Evolutionary conservation across 495 filamentous ascomycete genomes (phyloP).

Genomic region (Neurospora sp.): DNA sequence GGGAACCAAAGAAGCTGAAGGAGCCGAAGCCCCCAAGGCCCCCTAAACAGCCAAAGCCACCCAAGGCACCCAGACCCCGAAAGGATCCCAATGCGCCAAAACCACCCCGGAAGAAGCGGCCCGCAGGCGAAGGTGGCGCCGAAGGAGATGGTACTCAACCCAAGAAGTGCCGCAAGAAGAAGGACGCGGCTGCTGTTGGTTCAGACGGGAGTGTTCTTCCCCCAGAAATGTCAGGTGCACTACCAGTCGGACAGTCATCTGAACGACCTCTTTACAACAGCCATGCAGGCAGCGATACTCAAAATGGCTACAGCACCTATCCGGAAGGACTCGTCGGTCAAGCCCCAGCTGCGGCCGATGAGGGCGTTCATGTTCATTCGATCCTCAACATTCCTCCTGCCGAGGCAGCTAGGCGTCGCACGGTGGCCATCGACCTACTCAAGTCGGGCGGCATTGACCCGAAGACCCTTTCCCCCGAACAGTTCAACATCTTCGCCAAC

Average conservation of each 20-base stretch:
- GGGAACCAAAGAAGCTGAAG: conserved; percentile 38
- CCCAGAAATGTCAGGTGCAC: conserved; percentile 18
- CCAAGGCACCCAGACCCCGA: background rate
- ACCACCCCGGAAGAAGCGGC: conserved; percentile 47
- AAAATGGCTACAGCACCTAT: conserved; percentile 6
- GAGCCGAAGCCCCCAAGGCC: conserved; percentile 40
- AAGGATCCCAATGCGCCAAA: conserved; percentile 25
- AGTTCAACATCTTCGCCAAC: conserved; percentile 42
- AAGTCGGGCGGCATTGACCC: conserved; percentile 26
- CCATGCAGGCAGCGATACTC: background rate
- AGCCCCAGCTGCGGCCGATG: background rate
- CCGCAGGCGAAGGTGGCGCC: conserved; percentile 2
- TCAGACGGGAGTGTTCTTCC: conserved; percentile 6
- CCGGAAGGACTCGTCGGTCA: conserved; percentile 10
- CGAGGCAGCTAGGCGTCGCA: conserved; percentile 31
- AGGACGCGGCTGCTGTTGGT: conserved; percentile 8
- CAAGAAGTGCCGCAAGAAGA: conserved; percentile 24
- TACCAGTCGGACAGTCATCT: conserved; percentile 12
- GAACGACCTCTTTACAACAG: conserved; percentile 10
- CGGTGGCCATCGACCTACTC: conserved; percentile 32
- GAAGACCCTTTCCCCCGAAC: conserved; percentile 32
- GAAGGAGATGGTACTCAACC: conserved; percentile 7
- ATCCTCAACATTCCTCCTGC: conserved; percentile 32
- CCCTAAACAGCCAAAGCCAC: conserved; percentile 48
- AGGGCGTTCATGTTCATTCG: conserved; percentile 5